A percentile compares a stretch with the other conserved stretches of the same genome.
Conservation (phyloP, 345 rosid species). For the Citrus unshiu region DNA sequence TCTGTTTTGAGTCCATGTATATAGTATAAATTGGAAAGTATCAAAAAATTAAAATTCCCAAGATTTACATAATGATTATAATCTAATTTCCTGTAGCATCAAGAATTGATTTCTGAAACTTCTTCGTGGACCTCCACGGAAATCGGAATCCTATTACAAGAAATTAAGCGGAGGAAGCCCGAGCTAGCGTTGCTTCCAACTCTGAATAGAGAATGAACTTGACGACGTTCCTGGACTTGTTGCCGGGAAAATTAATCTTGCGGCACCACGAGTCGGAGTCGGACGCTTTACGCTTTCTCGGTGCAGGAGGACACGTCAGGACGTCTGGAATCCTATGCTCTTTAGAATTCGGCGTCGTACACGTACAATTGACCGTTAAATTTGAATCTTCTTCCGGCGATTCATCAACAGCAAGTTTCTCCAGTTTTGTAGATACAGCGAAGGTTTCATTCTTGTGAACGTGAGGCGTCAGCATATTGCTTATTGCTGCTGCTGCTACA, state of each 20-base stretch:
- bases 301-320: conserved; percentile 34
- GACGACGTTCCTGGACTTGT: neutral
- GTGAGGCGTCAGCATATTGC: no score
- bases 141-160: neutral
- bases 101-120: neutral
- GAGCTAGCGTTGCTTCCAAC: neutral
- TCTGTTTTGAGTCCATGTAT: neutral
- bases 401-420: neutral
- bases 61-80: neutral
- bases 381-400: neutral
- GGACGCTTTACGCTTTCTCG: conserved; percentile 14
- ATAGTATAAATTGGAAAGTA: neutral
- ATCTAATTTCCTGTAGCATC: neutral
- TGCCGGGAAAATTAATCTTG: neutral
- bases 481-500: no score
- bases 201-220: neutral
- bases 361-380: neutral
- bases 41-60: neutral
- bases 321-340: conserved; percentile 20
- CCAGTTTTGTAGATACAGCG: neutral
- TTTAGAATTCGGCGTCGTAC: conserved; percentile 26
- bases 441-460: neutral
- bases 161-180: neutral
- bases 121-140: neutral
- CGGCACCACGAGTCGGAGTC: neutral